Evolutionary conservation across 345 rosid genomes (phyloP), one percentile per base, ranked within the genome.

Genomic region (rapeseed (Brassica napus)): DNA sequence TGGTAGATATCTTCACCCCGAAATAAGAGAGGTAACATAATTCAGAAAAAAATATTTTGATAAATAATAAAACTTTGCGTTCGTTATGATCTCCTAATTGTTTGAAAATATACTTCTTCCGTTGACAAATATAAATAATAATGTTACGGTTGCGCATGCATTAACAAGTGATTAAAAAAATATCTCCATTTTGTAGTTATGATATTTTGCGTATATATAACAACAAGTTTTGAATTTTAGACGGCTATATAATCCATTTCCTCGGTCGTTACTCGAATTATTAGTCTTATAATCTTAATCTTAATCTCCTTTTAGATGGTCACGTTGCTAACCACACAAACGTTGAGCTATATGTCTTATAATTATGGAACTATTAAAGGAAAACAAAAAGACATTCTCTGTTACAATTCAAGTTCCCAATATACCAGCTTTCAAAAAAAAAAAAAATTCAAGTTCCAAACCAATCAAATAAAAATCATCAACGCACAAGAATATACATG

Each of bases 401-500:
- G 23, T 39, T 68, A 7, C 42, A 35, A 8, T 35, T 35, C 42
- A 35, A 35, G 42, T 35, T 35, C 42, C 42, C 8, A 35, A 35
- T 35, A 7, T 35, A 35, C 42, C 42, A 35, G 9, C 9, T 35
- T 35, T 35, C 42, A 35, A 35, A 35, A 35, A 35, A 8, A 8
- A 35, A 5, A 34, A 35, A 35, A 35, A 11, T 60, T 24, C n/a
- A 30, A 68, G 37, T 30, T 62, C 14, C 77, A 69, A 76, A 44
- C 52, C 70, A 68, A 52, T 47, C 64, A 69, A 71, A 71, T 6
- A 55, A 55, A 55, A 54, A 26, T 64, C 71, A 78, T 14, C 26
- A 77, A 9, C 35, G 32, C 59, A 64, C 71, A 71, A 77, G 16
- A 64, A 71, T 68, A 54, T 10, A 52, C 21, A 23, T 60, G 74